Conservation (phyloP, 345 rosid species). For the Gossypium thurberi region DNA sequence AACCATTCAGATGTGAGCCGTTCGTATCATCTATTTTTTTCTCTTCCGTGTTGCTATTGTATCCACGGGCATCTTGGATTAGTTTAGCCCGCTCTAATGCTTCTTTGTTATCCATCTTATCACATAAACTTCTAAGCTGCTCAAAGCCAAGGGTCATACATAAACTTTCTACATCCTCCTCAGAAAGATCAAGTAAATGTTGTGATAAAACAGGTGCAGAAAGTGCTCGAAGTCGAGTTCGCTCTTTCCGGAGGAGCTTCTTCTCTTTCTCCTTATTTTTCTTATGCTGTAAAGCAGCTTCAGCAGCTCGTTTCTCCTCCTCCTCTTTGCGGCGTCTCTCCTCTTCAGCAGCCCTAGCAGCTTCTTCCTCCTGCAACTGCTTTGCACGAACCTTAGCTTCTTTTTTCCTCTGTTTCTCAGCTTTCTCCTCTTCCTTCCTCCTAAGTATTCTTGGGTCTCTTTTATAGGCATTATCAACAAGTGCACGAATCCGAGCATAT, state of each 20-base stretch:
- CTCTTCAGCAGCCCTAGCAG: conserved; percentile 74
- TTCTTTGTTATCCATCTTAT: conserved; percentile 60
- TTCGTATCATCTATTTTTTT: conserved; percentile 41
- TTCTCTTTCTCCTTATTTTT: conserved; percentile 84
- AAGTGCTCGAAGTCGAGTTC: conserved; percentile 73
- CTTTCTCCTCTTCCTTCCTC: conserved; percentile 82
- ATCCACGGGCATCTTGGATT: conserved; percentile 48
- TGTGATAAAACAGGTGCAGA: conserved; percentile 54
- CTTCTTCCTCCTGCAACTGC: conserved; percentile 84
- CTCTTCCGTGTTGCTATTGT: conserved; percentile 24
- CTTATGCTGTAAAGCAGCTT: conserved; percentile 77
- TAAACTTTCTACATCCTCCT: conserved; percentile 72
- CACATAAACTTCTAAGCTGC: conserved; percentile 66
- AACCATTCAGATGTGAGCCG: conserved; percentile 46
- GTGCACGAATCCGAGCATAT: conserved; percentile 70
- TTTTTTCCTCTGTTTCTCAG: conserved; percentile 85
- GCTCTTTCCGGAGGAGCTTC: conserved; percentile 86
- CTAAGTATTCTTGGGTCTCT: conserved; percentile 80
- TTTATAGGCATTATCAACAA: conserved; percentile 87
- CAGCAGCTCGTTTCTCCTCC: conserved; percentile 75
- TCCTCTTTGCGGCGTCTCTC: conserved; percentile 68
- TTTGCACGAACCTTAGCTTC: conserved; percentile 77
- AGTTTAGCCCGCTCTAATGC: conserved; percentile 51
- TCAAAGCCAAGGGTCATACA: conserved; percentile 68
- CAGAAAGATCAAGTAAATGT: conserved; percentile 48